Evolutionary conservation across 2,329 filamentous ascomycete genomes (phyloP), one percentile per base, ranked within the genome.

Genomic region (Pseudogymnoascus sp.): DNA sequence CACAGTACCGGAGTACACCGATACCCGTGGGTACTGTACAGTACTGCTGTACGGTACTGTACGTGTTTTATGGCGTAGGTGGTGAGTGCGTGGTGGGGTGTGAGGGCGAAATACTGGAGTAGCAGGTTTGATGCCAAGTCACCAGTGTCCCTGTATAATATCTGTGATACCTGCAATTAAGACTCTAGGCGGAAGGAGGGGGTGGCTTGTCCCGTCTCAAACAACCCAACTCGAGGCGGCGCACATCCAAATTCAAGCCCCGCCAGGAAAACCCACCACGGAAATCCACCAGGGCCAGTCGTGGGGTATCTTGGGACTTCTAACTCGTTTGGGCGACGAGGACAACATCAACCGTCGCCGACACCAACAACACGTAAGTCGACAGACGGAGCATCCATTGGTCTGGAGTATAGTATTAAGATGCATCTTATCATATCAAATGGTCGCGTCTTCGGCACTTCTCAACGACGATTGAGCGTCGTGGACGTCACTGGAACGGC

Each of bases 101-200:
- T 19, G 50, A 56, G 50, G 50, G 50, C n/a, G 50, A 33, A 56
- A 33, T 33, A 33, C 50, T 21, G 50, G 50, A 56, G 50, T 56
- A 56, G 50, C 50, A 56, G 50, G 50, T 35, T 56, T 56, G 50
- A 56, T 33, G 50, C 50, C 50, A 56, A 56, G 50, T 56, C 50
- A 56, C 17, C 50, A 33, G n/a, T 1, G 50, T 33, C 50, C 50
- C 50, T 56, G 50, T 56, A 56, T 56, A 56, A 56, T 56, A 56
- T n/a, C 33, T 56, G 50, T 56, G 50, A 56, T 56, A 56, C 50
- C 50, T 56, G 50, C 17, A 56, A 56, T 56, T 56, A 56, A 56
- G 50, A 56, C 50, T 35, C 50, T n/a, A 56, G 50, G 29, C 50
- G 50, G 50, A 56, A 56, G 50, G 50, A 56, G 50, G 50, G 50